phyloP scores from a whole-genome alignment of 331 rosid species.

The Malus hybrid region DNA sequence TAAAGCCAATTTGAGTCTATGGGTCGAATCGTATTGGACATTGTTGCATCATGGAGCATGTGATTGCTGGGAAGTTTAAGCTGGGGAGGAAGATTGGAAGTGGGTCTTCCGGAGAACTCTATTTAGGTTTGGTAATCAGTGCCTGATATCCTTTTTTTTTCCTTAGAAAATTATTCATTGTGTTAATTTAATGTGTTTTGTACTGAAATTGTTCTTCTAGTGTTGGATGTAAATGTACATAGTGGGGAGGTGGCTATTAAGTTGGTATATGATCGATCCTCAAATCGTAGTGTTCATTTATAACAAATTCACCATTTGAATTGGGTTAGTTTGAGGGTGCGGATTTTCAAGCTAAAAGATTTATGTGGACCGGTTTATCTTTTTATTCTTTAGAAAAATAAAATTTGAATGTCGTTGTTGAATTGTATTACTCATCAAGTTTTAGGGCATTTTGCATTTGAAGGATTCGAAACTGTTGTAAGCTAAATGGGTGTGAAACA shows the following conservation, averaged over 20 bases:
- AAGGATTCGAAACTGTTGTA: background rate
- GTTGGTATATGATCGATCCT: conserved; percentile 59
- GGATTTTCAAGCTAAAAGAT: background rate
- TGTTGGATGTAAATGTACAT: conserved; percentile 74
- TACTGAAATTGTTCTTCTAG: conserved; percentile 1
- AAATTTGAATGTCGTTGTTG: background rate
- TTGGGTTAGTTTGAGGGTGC: background rate
- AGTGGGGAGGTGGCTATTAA: conserved; percentile 98
- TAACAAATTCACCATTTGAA: too few relatives aligned
- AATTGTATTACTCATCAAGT: background rate
- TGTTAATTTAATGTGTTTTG: background rate
- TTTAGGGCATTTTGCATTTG: background rate
- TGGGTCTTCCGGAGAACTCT: conserved; percentile 98
- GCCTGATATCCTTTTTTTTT: background rate
- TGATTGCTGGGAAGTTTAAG: conserved; percentile 82
- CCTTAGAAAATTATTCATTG: background rate
- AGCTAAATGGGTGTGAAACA: conserved; percentile 35
- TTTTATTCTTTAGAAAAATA: background rate
- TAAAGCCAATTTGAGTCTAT: conserved; percentile 10
- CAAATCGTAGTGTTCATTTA: background rate
- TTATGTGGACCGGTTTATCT: background rate
- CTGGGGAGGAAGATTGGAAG: conserved; percentile 97
- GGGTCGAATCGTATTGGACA: conserved; percentile 29
- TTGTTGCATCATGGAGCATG: conserved; percentile 74
- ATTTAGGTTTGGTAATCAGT: conserved; percentile 43